Conservation (phyloP, 176 grass and related monocot species). For the Hordeum vulgare region DNA sequence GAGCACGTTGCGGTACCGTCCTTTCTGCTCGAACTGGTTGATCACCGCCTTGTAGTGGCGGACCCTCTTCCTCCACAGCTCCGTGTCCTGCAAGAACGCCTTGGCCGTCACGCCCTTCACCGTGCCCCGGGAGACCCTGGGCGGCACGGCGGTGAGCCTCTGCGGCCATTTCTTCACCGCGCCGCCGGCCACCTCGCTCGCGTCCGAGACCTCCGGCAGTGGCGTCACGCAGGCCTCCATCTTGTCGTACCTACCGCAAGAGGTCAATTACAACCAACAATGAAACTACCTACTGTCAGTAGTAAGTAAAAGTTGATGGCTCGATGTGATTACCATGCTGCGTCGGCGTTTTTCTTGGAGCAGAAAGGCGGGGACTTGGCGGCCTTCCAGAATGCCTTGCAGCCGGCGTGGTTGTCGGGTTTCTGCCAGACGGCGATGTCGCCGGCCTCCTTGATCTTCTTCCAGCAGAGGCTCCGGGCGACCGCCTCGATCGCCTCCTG, state of each 20-base stretch:
- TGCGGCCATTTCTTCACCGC: slow-evolving; percentile 77
- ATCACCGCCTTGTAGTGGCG: slow-evolving; percentile 70
- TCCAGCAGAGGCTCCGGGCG: slow-evolving; percentile 79
- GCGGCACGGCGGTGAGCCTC: slow-evolving; percentile 63
- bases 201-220: slow-evolving; percentile 46
- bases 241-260: slow-evolving; percentile 63
- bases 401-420: slow-evolving; percentile 58
- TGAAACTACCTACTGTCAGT: neutral
- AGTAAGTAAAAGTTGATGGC: neutral
- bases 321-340: slow-evolving; percentile 51
- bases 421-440: slow-evolving; percentile 98
- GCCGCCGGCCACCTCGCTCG: slow-evolving; percentile 47
- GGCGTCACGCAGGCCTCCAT: slow-evolving; percentile 83
- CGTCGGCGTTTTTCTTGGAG: slow-evolving; percentile 45
- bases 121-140: slow-evolving; percentile 43
- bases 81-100: slow-evolving; percentile 61
- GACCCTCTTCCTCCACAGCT: slow-evolving; percentile 66
- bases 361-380: slow-evolving; percentile 55
- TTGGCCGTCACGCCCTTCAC: slow-evolving; percentile 40
- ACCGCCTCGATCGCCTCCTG: slow-evolving; percentile 74
- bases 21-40: slow-evolving; percentile 62
- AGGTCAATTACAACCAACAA: neutral
- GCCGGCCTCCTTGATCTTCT: slow-evolving; percentile 66
- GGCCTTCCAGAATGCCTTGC: slow-evolving; percentile 57
- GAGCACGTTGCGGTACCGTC: slow-evolving; percentile 81